Conservation (phyloP, 192 early-diverging fungal genomes). For the Pilobolus umbonatus region DNA sequence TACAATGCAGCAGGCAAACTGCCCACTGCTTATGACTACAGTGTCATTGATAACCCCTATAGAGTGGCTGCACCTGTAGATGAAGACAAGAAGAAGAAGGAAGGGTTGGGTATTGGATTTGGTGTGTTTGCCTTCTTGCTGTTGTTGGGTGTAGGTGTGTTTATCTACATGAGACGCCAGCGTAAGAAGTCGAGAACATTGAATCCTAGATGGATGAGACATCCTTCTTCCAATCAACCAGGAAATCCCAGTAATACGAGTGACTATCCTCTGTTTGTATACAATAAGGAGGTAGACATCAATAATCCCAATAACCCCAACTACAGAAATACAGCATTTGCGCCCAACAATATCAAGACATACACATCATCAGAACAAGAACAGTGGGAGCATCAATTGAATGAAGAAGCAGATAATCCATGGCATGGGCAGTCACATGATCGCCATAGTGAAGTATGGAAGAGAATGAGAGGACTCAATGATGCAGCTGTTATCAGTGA, state of each 20-base stretch:
- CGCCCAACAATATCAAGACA: slow-evolving; percentile 16
- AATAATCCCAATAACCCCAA: not conserved
- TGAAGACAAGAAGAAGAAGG: slow-evolving; percentile 7
- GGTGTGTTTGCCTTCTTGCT: slow-evolving; percentile 14
- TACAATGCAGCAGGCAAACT: too few species aligned
- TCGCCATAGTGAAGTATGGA: slow-evolving; percentile 22
- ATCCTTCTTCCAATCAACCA: not conserved
- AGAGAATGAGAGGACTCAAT: slow-evolving; percentile 17
- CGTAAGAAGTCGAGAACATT: slow-evolving; percentile 10
- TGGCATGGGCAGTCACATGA: not conserved
- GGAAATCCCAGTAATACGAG: not conserved
- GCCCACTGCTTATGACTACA: not conserved
- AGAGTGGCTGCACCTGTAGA: not conserved
- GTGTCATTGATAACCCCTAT: slow-evolving; percentile 1
- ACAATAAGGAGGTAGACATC: slow-evolving; percentile 13
- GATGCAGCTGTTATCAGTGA: slow-evolving; percentile 11
- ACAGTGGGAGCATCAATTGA: slow-evolving; percentile 19
- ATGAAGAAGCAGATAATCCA: not conserved
- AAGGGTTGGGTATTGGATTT: slow-evolving; percentile 24
- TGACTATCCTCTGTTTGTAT: slow-evolving; percentile 23
- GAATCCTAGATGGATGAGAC: slow-evolving; percentile 26
- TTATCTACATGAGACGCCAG: slow-evolving; percentile 7
- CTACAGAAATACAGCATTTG: not conserved
- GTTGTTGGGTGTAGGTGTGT: slow-evolving; percentile 10
- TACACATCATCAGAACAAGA: slow-evolving; percentile 30